Conservation (phyloP, 345 rosid species). For the Rhodamnia argentea region DNA sequence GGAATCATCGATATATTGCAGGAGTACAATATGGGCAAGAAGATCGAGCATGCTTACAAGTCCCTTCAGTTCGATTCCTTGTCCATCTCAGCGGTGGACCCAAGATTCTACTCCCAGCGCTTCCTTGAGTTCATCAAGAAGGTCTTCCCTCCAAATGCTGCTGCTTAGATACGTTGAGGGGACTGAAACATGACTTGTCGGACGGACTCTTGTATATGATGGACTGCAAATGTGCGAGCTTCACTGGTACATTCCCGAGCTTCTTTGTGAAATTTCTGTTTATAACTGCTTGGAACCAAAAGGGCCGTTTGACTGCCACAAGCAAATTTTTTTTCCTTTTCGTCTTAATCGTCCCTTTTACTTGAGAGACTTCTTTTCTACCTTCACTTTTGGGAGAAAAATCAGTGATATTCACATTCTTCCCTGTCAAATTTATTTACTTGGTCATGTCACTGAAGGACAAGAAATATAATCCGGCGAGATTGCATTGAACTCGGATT, state of each 20-base stretch:
- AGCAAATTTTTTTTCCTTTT: background rate
- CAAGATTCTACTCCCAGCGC: slow-evolving; percentile 69
- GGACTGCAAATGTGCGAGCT: background rate
- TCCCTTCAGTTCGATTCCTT: slow-evolving; percentile 81
- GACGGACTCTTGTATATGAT: background rate
- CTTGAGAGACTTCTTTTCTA: background rate
- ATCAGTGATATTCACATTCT: background rate
- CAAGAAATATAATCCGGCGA: background rate
- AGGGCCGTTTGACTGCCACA: background rate
- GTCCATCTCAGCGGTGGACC: slow-evolving; percentile 88
- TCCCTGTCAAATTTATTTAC: background rate
- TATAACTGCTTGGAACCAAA: background rate
- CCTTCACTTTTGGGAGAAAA: background rate
- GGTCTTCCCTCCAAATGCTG: slow-evolving; percentile 51
- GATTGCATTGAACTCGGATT: background rate
- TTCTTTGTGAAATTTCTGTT: background rate
- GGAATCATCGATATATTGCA: slow-evolving; percentile 91
- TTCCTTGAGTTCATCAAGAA: slow-evolving; percentile 79
- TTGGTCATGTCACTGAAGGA: background rate
- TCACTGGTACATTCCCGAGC: background rate
- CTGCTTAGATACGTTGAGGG: background rate
- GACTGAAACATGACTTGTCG: background rate
- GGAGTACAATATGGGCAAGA: slow-evolving; percentile 86
- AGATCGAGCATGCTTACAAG: slow-evolving; percentile 88
- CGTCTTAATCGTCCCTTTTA: background rate